These are phyloP conservation scores for Chalaropsis ovoidea DNA, from an alignment of 2,329 filamentous ascomycete species.

Conservation along the genomic window DNA sequence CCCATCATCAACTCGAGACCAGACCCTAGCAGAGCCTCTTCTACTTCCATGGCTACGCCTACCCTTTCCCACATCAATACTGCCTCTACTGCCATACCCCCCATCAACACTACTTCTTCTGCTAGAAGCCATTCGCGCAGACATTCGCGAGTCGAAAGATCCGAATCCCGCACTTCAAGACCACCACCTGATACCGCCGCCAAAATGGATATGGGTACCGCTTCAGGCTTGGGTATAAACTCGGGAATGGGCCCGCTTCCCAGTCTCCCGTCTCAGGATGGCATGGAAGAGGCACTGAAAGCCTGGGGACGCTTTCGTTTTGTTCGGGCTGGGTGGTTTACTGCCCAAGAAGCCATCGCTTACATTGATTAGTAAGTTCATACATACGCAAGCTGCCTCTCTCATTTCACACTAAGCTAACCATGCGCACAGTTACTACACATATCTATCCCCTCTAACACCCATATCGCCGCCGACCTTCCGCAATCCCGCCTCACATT, in stretches of 20 bases:
- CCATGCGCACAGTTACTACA: constrained; percentile 59
- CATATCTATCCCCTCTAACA: constrained; percentile 79
- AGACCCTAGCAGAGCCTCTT: constrained; percentile 21
- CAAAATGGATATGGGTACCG: not conserved
- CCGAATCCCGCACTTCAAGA: not conserved
- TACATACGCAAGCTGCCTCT: not conserved
- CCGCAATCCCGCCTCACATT: constrained; percentile 67
- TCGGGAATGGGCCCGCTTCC: constrained; percentile 35
- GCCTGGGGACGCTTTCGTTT: constrained; percentile 92
- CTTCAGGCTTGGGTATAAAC: not conserved
- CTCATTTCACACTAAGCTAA: constrained; percentile 20
- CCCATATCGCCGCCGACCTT: constrained; percentile 91
- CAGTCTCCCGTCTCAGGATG: constrained; percentile 29
- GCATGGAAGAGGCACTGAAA: constrained; percentile 52
- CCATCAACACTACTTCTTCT: not conserved
- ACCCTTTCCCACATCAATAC: not conserved
- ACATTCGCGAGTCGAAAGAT: constrained; percentile 15
- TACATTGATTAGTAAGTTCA: constrained; percentile 77
- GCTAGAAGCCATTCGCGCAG: constrained; percentile 16
- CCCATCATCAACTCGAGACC: constrained; percentile 27
- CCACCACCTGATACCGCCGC: constrained; percentile 32
- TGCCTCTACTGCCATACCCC: constrained; percentile 9
- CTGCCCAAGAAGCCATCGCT: constrained; percentile 79
- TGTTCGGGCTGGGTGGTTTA: constrained; percentile 95
- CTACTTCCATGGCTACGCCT: constrained; percentile 17